These are phyloP conservation scores for Petunia axillaris DNA, from an alignment of 257 asterid species.

Conservation along the genomic window DNA sequence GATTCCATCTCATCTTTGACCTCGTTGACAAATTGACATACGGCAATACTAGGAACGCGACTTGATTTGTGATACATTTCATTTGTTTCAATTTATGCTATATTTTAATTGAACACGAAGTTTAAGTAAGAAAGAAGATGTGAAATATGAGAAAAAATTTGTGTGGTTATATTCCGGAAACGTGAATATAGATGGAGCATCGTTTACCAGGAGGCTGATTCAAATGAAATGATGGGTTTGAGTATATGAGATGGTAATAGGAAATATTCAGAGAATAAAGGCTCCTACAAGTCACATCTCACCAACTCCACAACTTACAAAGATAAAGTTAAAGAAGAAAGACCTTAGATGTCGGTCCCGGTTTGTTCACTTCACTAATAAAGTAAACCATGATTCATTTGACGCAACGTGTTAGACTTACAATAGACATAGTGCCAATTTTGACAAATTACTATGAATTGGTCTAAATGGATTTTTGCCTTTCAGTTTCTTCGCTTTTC, in stretches of 20 bases:
- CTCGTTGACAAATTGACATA: too few species aligned
- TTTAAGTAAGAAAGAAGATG: too few species aligned
- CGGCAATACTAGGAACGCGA: too few species aligned
- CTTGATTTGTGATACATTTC: too few species aligned
- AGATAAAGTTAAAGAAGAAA: neutral
- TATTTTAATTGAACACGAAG: too few species aligned
- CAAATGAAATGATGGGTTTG: neutral
- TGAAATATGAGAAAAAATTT: too few species aligned
- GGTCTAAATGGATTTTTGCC: neutral
- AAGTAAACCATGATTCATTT: neutral
- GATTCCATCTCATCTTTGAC: too few species aligned
- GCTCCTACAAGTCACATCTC: conserved; percentile 15
- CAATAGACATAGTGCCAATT: neutral
- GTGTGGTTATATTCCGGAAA: too few species aligned
- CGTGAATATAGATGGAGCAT: neutral
- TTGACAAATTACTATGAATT: neutral
- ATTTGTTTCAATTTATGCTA: too few species aligned
- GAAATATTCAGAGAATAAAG: conserved; percentile 12
- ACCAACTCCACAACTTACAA: neutral
- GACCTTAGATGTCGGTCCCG: conserved; percentile 18
- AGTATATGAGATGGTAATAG: neutral
- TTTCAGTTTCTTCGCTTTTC: neutral
- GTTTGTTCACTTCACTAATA: conserved; percentile 1
- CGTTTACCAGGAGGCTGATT: conserved; percentile 7
- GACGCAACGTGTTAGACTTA: neutral